A percentile compares a stretch with the other conserved stretches of the same genome.
phyloP scores from a whole-genome alignment of 208 protist species.

The Leishmania gerbilli region DNA sequence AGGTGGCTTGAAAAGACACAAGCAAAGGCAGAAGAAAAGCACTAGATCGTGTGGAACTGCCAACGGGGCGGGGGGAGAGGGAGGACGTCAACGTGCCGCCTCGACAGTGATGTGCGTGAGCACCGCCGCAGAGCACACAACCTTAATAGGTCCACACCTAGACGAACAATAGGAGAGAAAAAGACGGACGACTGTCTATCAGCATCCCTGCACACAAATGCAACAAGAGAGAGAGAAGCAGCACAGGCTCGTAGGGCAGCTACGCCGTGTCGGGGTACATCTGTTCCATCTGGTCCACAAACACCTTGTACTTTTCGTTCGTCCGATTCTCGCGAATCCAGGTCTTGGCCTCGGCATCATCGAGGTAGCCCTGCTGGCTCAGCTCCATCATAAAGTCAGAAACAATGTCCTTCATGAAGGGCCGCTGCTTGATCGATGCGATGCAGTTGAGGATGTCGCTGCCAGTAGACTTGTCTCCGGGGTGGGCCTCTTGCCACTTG shows the following conservation, averaged over 20 bases:
- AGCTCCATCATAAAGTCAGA: constrained; percentile 82
- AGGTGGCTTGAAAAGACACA: background rate
- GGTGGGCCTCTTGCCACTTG: constrained; percentile 37
- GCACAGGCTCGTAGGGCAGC: background rate
- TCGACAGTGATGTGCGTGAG: background rate
- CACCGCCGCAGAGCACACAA: background rate
- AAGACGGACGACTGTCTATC: background rate
- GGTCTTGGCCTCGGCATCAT: constrained; percentile 13
- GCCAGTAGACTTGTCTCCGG: constrained; percentile 14
- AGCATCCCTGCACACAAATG: background rate
- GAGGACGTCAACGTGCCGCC: background rate
- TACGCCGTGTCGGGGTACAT: constrained; percentile 19
- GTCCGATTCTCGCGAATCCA: constrained; percentile 32
- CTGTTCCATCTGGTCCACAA: constrained; percentile 32
- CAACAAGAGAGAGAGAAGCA: background rate
- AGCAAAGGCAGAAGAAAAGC: background rate
- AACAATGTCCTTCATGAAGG: constrained; percentile 73
- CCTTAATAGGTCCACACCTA: background rate
- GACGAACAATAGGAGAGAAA: background rate
- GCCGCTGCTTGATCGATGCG: constrained; percentile 43
- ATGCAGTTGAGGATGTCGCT: constrained; percentile 59
- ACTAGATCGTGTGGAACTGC: background rate
- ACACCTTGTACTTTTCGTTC: constrained; percentile 32
- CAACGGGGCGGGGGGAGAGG: background rate
- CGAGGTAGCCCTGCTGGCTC: constrained; percentile 31